Base-by-base conservation (phyloP, 1,284 basidiomycete genomes). In the Coniferiporia weirii region DNA sequence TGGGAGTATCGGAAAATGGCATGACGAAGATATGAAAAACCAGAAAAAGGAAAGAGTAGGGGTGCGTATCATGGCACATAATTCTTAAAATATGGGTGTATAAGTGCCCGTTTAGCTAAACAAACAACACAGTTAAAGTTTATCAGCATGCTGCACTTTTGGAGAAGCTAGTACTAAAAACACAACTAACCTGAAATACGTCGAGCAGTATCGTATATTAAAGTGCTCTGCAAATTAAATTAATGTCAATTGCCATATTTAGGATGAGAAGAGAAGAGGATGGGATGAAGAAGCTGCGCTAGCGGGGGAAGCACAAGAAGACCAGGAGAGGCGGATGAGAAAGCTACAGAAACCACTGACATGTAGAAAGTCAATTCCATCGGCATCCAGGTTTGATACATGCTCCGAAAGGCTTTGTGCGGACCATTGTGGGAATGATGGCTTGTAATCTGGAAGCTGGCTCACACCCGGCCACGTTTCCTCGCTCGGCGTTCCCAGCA, bases 351-450 rank as follows among this genome's bases (percentile, higher is more conserved):
- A 13, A 17, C 17, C 10, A 64, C 79, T 19, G 63, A 88, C 90
- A 75, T 83, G 80, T 20, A 96, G 75, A 61, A 96, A 75, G 68
- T 97, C 94, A 57, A 91, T 73, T 10, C 91, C 93, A 57, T 76
- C 74, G 56, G 80, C 82, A 71, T 88, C 92, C 62, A 90, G 77
- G 54, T 79, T 83, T 12, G 83, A 79, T 36, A 95, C 85, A 27
- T 87, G 79, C 54, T 76, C 76, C 22, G 76, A 71, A 35, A 97
- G 75, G 61, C 93, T 87, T 65, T 87, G 83, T 50, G 71, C 72
- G 13, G 81, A 81, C 97, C 97, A 99, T 72, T 95, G 92, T 1
- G 97, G 96, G 83, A 99, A 99, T 15, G 94, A 89, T 3, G 91
- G 73, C 76, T 99, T 99, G 81, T 97, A 99, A 73, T 99, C 97